Conservation (phyloP, 1,139 yeast genomes). For the Zygosaccharomyces pseudobailii region DNA sequence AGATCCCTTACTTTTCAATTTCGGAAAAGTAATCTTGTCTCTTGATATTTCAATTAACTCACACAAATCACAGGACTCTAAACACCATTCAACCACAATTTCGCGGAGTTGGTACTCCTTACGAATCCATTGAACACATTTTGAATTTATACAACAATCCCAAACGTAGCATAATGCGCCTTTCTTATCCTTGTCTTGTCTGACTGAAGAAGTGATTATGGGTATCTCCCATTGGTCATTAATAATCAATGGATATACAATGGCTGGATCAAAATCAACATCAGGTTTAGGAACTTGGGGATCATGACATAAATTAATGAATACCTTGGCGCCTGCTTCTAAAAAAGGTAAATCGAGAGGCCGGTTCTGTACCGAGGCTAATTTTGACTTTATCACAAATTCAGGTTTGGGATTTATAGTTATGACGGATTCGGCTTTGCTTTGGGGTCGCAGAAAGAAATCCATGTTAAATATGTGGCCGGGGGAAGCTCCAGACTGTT, state of each 20-base stretch:
- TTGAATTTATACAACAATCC: slow-evolving; percentile 69
- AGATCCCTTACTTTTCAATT: slow-evolving; percentile 56
- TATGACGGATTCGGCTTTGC: slow-evolving; percentile 9
- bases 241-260: slow-evolving; percentile 60
- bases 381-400: slow-evolving; percentile 28
- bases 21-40: slow-evolving; percentile 46
- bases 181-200: slow-evolving; percentile 59
- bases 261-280: slow-evolving; percentile 48
- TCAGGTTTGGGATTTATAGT: slow-evolving; percentile 22
- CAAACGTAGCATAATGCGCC: slow-evolving; percentile 61
- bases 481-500: neutral
- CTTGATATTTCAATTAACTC: slow-evolving; percentile 41
- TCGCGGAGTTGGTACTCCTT: slow-evolving; percentile 41
- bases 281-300: slow-evolving; percentile 56
- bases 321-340: slow-evolving; percentile 53
- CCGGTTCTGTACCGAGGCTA: slow-evolving; percentile 10
- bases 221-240: slow-evolving; percentile 84
- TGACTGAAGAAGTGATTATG: slow-evolving; percentile 55
- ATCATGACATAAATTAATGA: slow-evolving; percentile 71
- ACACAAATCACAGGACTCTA: slow-evolving; percentile 62
- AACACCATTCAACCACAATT: slow-evolving; percentile 42
- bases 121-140: slow-evolving; percentile 59
- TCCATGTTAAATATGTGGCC: slow-evolving; percentile 2
- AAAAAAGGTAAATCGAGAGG: slow-evolving; percentile 6
- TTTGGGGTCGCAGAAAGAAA: slow-evolving; percentile 11